Evolutionary conservation across 495 filamentous ascomycete species (phyloP).

Genomic region (Talaromyces thailandensis): DNA sequence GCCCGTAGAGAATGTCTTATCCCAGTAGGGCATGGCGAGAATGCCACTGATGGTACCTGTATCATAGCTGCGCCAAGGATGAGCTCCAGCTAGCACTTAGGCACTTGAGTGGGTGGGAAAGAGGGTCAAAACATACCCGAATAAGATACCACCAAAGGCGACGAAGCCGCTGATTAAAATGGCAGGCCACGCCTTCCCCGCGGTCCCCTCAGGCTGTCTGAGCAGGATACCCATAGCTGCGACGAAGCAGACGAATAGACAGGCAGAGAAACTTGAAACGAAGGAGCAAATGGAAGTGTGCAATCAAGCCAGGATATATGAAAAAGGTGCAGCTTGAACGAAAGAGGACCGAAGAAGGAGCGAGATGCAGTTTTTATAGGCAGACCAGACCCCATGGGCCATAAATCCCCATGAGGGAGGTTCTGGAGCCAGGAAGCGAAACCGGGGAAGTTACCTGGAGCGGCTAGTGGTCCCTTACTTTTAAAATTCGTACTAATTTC

Average conservation of each 20-base stretch:
- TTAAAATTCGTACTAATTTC: too few species aligned
- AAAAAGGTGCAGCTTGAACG: not conserved
- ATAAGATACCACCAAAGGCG: slow-evolving; percentile 81
- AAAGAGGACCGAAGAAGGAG: not conserved
- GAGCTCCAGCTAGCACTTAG: not conserved
- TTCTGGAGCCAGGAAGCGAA: not conserved
- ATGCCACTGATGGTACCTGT: slow-evolving; percentile 85
- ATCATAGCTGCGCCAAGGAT: slow-evolving; percentile 50
- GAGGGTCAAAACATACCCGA: slow-evolving; percentile 48
- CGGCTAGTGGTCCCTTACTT: too few species aligned
- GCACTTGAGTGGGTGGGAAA: slow-evolving; percentile 27
- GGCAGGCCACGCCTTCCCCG: slow-evolving; percentile 59
- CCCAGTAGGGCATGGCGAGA: slow-evolving; percentile 71
- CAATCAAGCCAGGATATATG: not conserved
- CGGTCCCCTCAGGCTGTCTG: slow-evolving; percentile 31
- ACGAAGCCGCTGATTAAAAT: slow-evolving; percentile 84
- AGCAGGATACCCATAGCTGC: slow-evolving; percentile 28
- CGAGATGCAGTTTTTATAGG: not conserved
- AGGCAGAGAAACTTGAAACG: not conserved
- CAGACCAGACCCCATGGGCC: not conserved
- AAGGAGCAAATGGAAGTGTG: not conserved
- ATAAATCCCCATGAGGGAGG: not conserved
- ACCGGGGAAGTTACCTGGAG: too few species aligned
- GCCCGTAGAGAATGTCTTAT: slow-evolving; percentile 59
- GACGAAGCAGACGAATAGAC: not conserved